phyloP scores from a whole-genome alignment of 768 basidiomycete genomes.

The Lentinula guzmanii region DNA sequence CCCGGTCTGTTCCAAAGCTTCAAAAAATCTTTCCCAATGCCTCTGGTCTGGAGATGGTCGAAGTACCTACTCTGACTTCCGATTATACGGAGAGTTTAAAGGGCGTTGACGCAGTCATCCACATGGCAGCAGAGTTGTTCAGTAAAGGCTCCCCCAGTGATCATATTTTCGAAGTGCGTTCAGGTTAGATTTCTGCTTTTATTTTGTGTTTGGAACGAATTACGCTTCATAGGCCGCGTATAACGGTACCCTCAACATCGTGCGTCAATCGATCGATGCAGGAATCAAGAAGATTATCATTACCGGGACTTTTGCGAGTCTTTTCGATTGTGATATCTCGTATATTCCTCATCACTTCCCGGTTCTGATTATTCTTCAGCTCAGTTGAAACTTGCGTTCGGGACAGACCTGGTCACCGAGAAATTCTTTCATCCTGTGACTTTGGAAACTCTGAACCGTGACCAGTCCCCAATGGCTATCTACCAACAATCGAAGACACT shows the following conservation, averaged over 20 bases:
- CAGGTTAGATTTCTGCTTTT: not conserved
- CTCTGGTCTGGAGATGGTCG: conserved; percentile 5
- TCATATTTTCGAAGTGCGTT: conserved; percentile 3
- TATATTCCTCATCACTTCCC: not conserved
- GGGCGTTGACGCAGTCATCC: conserved; percentile 10
- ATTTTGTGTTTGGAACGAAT: not conserved
- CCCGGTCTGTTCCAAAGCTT: not conserved
- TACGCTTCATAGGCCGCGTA: conserved; percentile 14
- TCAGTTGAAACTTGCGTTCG: not conserved
- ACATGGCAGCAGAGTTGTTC: conserved; percentile 9
- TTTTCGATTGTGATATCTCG: conserved; percentile 8
- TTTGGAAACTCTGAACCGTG: conserved; percentile 9
- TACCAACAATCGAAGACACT: conserved; percentile 9
- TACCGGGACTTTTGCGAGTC: conserved; percentile 15
- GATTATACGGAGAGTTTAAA: not conserved
- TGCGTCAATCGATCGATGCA: conserved; percentile 16
- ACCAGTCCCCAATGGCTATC: not conserved
- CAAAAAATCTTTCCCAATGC: conserved; percentile 3
- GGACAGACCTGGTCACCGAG: not conserved
- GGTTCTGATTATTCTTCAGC: not conserved
- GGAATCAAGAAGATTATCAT: conserved; percentile 18
- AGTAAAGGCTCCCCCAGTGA: conserved; percentile 1
- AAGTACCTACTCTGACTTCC: conserved; percentile 1
- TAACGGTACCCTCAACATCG: conserved; percentile 20
- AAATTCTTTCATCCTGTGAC: not conserved